These are phyloP conservation scores for Lipomyces kockii DNA, from an alignment of 805 yeast species.

Conservation along the genomic window DNA sequence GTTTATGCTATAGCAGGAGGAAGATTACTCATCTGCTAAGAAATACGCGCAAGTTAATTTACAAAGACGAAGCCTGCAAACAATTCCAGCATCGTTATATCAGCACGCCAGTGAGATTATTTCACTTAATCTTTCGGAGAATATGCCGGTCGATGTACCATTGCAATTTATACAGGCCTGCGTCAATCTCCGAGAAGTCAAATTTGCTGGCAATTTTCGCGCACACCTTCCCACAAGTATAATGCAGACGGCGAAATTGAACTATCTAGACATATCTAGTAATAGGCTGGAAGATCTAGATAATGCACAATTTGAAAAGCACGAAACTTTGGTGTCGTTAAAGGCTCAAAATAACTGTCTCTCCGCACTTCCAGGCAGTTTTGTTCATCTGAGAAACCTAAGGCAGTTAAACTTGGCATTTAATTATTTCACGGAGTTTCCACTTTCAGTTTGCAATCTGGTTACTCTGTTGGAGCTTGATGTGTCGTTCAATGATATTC, in stretches of 20 bases:
- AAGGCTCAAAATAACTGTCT: conserved; percentile 50
- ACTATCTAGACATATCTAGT: conserved; percentile 72
- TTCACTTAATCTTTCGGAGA: conserved; percentile 78
- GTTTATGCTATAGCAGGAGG: conserved; percentile 10
- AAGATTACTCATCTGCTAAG: conserved; percentile 30
- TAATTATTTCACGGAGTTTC: conserved; percentile 63
- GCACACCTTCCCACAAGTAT: conserved; percentile 75
- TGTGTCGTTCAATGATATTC: conserved; percentile 77
- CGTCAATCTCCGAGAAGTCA: conserved; percentile 51
- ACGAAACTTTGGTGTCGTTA: conserved; percentile 59
- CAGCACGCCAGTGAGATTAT: conserved; percentile 81
- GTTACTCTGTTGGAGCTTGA: conserved; percentile 68
- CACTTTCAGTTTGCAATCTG: conserved; percentile 63
- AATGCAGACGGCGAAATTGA: conserved; percentile 68
- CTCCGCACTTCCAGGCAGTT: conserved; percentile 52
- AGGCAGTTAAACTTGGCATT: conserved; percentile 76
- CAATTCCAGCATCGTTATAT: conserved; percentile 82
- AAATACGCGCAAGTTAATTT: conserved; percentile 77
- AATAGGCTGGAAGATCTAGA: conserved; percentile 60
- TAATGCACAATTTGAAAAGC: conserved; percentile 62
- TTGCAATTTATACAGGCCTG: conserved; percentile 84
- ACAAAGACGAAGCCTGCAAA: conserved; percentile 72
- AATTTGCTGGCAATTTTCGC: conserved; percentile 60
- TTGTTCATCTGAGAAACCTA: conserved; percentile 53
- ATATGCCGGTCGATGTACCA: conserved; percentile 84